Evolutionary conservation across 2,329 filamentous ascomycete species (phyloP).

Genomic region (Epichloe hybrida): DNA sequence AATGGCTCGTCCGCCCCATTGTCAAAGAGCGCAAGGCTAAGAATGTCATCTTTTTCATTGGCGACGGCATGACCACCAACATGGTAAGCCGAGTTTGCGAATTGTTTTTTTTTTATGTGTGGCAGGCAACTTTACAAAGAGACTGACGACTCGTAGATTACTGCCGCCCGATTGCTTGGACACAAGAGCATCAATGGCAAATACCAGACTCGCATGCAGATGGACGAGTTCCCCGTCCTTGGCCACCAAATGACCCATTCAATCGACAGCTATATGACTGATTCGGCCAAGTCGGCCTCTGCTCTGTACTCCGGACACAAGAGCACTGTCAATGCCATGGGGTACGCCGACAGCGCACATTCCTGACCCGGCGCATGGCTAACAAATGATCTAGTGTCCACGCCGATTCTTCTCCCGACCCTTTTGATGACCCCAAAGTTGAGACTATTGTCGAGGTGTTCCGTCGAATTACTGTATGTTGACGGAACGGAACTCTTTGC

Average conservation of each 20-base stretch:
- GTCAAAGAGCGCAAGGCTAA: constrained; percentile 60
- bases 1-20: constrained; percentile 64
- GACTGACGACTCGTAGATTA: constrained; percentile 32
- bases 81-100: constrained; percentile 31
- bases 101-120: not conserved
- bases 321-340: constrained; percentile 68
- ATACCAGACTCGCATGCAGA: constrained; percentile 60
- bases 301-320: constrained; percentile 77
- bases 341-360: constrained; percentile 23
- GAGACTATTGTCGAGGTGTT: constrained; percentile 74
- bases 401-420: constrained; percentile 57
- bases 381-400: constrained; percentile 39
- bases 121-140: no score
- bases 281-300: constrained; percentile 73
- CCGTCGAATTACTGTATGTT: constrained; percentile 50
- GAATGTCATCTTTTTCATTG: constrained; percentile 78
- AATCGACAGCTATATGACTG: constrained; percentile 73
- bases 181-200: constrained; percentile 77
- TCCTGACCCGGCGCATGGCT: not conserved
- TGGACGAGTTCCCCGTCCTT: constrained; percentile 72
- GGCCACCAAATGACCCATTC: constrained; percentile 87
- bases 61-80: constrained; percentile 60
- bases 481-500: not conserved
- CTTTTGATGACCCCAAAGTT: constrained; percentile 75
- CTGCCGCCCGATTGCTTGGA: constrained; percentile 64